Evolutionary conservation across 2,329 filamentous ascomycete genomes (phyloP), one percentile per base, ranked within the genome.

Genomic region (Passalora sequoiae): DNA sequence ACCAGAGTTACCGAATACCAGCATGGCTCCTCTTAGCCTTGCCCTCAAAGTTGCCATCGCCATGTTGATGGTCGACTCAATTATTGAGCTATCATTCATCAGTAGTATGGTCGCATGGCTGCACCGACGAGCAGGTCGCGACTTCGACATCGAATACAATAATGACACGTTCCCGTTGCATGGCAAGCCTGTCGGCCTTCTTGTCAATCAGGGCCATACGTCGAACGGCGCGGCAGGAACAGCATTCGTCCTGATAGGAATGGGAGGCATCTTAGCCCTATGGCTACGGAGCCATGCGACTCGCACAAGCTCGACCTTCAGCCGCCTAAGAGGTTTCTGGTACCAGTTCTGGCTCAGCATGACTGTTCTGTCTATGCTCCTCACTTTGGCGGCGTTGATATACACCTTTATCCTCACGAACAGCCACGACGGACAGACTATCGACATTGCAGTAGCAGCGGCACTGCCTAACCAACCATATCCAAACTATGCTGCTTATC

Each of bases 171-270:
- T 60, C 35, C 30, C 50, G 4, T 64, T 71, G 32, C 63, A 62
- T 31, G 69, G 69, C 51, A 67, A 69, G 47, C 65, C 66, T 40
- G 66, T 66, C 38, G 57, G 65, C 17, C 48, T 59, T 2, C 50
- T 60, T 15, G 40, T 54, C 16, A 42, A 62, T 43, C 56, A 61
- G 47, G 59, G 59, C 36, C 59, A 62, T 32, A 55, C 57, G 22
- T 47, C 47, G 43, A 62, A 62, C 43, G 59, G 58, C 31, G 59
- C 59, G 3, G 56, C 58, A 4, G 58, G 59, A 15, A 60, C 58
- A 15, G 57, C 51, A 6, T 55, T 61, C 42, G 51, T 62, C n/a
- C 44, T 59, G 6, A 44, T 60, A 29, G 53, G 58, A n/a, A 28
- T 60, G 4, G 50, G 52, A 27, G 57, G 59, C 8, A 49, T 57